These are phyloP conservation scores for Kentomonas sorsogonicus DNA, from an alignment of 208 protist species.

Conservation along the genomic window DNA sequence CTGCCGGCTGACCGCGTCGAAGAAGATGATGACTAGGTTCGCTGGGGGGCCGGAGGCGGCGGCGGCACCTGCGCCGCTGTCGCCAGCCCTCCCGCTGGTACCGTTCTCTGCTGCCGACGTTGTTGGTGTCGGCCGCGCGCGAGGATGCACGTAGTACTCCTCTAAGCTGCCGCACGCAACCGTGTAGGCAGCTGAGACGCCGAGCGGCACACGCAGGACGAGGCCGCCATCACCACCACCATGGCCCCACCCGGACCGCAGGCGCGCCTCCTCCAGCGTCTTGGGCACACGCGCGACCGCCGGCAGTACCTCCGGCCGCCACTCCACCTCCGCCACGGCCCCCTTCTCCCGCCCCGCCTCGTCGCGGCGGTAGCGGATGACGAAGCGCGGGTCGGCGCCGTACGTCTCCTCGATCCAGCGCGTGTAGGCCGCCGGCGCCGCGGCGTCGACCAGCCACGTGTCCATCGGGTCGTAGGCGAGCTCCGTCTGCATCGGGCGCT, in stretches of 20 bases:
- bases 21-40: slow-evolving; percentile 45
- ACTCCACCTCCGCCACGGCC: not conserved
- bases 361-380: too few relatives aligned
- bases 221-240: too few relatives aligned
- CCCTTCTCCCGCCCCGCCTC: slow-evolving; percentile 20
- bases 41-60: slow-evolving; percentile 21
- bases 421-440: slow-evolving; percentile 26
- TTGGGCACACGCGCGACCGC: slow-evolving; percentile 11
- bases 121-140: not conserved
- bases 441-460: slow-evolving; percentile 15
- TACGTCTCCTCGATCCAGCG: slow-evolving; percentile 27
- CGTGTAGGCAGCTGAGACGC: slow-evolving; percentile 33
- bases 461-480: slow-evolving; percentile 16
- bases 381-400: too few relatives aligned
- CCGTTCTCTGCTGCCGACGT: not conserved
- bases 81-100: not conserved
- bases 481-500: slow-evolving; percentile 42
- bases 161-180: slow-evolving; percentile 26
- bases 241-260: slow-evolving; percentile 27
- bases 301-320: slow-evolving; percentile 14
- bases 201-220: slow-evolving; percentile 39
- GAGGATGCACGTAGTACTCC: not conserved
- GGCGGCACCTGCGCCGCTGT: not conserved
- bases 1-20: slow-evolving; percentile 60
- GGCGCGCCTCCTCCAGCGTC: slow-evolving; percentile 13